Evolutionary conservation across 2,329 filamentous ascomycete species (phyloP).

Genomic region (Venturia carpophila): DNA sequence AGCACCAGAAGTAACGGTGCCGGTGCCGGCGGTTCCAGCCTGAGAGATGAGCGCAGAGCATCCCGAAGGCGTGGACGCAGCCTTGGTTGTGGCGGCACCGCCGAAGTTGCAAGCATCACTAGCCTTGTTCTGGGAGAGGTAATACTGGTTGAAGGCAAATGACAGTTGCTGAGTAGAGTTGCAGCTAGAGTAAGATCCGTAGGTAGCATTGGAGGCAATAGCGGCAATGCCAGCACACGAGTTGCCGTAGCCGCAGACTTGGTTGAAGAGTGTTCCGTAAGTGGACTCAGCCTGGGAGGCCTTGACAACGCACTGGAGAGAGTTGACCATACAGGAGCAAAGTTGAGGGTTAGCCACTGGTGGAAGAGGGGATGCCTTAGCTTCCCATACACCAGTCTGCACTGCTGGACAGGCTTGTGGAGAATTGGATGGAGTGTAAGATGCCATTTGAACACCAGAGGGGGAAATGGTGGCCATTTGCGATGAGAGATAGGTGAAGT

Average conservation of each 20-base stretch:
- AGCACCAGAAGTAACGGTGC: slow-evolving; percentile 38
- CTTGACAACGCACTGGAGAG: slow-evolving; percentile 61
- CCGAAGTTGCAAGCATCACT: slow-evolving; percentile 62
- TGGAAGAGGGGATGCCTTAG: slow-evolving; percentile 60
- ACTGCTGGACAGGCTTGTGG: slow-evolving; percentile 63
- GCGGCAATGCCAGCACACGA: slow-evolving; percentile 61
- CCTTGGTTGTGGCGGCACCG: slow-evolving; percentile 54
- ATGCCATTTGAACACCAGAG: slow-evolving; percentile 53
- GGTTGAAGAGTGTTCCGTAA: slow-evolving; percentile 63
- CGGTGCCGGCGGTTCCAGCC: slow-evolving; percentile 55
- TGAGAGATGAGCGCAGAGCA: slow-evolving; percentile 55
- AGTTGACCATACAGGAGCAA: slow-evolving; percentile 78
- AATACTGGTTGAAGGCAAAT: slow-evolving; percentile 68
- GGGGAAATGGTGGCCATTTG: slow-evolving; percentile 63
- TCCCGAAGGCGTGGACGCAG: slow-evolving; percentile 39
- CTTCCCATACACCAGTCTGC: slow-evolving; percentile 55
- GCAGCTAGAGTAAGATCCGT: slow-evolving; percentile 76
- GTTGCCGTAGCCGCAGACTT: slow-evolving; percentile 55
- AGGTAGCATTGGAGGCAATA: slow-evolving; percentile 60
- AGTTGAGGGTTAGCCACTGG: slow-evolving; percentile 70
- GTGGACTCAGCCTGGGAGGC: slow-evolving; percentile 47
- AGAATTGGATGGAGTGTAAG: slow-evolving; percentile 69
- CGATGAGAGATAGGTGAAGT: slow-evolving; percentile 66
- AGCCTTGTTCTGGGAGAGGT: slow-evolving; percentile 47
- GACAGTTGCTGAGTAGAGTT: slow-evolving; percentile 60